Base-by-base conservation (phyloP, 257 asterid species). In the Penstemon barbatus region DNA sequence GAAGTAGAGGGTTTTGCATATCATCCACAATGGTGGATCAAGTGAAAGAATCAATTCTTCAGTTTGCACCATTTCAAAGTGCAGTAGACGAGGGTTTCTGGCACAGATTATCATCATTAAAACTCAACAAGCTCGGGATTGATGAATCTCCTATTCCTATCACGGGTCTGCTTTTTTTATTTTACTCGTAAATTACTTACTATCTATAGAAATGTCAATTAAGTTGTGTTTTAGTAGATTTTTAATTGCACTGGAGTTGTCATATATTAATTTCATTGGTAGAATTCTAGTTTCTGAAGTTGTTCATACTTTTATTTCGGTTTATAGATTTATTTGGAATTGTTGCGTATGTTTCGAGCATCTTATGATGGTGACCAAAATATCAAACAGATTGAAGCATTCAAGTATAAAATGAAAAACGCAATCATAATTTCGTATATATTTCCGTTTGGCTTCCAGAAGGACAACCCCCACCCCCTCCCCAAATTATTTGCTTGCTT, bases 81-180 rank as follows among this genome's bases (percentile, higher is more conserved):
- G 72, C 76, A 33, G 90, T 87, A 58, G 99, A 93, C 61, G 99
- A 87, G 81, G 96, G 97, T 0, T 93, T 90, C 63, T 93, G 99
- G 99, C 97, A 84, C 71, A 79, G 81, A 70, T 82, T 93, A 58
- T 90, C 97, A 59, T 88, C 97, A 5, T 79, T 93, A 79, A 93
- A 93, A 84, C 99, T 93, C 78, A 90, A 93, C 86, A 82, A 87
- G 82, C 81, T 90, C 37, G 96, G 99, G 57, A 86, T 90, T 59
- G 97, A 93, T 55, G 99, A 93, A 25, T 84, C 97, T 63, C 96
- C 99, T 7, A 76, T 90, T 68, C 89, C 99, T 5, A 76, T 93
- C 69, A 84, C 92, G 66, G 99, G 99, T 90, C 68, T 58, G 74
- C 48, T 2, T 25, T 25, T 97, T 73, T 60, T 46, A 46, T 41